Percentiles rank a stretch among this genome's conserved stretches.
Conservation (phyloP, 129 eudicot genomes). For the Silybum marianum region DNA sequence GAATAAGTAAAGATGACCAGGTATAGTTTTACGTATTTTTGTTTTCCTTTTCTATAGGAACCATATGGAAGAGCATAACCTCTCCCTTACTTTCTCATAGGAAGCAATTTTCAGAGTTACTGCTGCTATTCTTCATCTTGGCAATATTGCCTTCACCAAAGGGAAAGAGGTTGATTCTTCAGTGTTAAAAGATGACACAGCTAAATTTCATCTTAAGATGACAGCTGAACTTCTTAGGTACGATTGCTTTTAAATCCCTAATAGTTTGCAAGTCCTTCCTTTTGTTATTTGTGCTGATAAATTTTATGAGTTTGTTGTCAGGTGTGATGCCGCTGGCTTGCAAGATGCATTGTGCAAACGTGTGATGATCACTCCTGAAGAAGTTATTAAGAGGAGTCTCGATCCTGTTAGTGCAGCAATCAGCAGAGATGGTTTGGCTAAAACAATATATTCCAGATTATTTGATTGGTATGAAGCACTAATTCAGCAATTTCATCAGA, state of each 20-base stretch:
- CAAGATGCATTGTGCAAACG: slow-evolving; percentile 95
- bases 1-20: slow-evolving; percentile 91
- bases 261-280: not conserved
- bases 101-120: slow-evolving; percentile 98
- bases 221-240: slow-evolving; percentile 94
- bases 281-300: slow-evolving; percentile 17
- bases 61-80: slow-evolving; percentile 1
- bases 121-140: slow-evolving; percentile 96
- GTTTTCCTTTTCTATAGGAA: not conserved
- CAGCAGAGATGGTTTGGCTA: slow-evolving; percentile 97
- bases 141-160: slow-evolving; percentile 86
- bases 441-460: slow-evolving; percentile 83
- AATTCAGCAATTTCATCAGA: not conserved
- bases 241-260: slow-evolving; percentile 19
- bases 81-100: slow-evolving; percentile 38
- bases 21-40: slow-evolving; percentile 30
- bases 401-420: slow-evolving; percentile 91
- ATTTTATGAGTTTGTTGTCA: slow-evolving; percentile 27
- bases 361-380: slow-evolving; percentile 99
- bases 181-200: slow-evolving; percentile 72
- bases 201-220: slow-evolving; percentile 89
- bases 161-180: slow-evolving; percentile 96
- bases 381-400: slow-evolving; percentile 91
- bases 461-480: slow-evolving; percentile 73
- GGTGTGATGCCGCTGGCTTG: slow-evolving; percentile 86